Percentiles rank a stretch among this genome's conserved stretches.
phyloP scores from a whole-genome alignment of 768 basidiomycete species.

The Mycena leptocephala region DNA sequence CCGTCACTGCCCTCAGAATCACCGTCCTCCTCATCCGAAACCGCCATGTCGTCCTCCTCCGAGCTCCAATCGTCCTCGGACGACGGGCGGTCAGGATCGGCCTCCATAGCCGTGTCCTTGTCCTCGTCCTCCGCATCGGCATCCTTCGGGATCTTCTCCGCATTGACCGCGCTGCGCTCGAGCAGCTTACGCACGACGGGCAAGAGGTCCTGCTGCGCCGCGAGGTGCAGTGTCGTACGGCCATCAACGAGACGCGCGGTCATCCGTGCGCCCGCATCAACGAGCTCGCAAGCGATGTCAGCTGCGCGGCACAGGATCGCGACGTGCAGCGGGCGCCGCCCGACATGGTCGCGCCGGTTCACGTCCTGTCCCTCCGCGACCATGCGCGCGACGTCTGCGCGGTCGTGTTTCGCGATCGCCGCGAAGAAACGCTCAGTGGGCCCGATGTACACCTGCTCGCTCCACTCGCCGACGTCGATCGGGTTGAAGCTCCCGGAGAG shows the following conservation, averaged over 20 bases:
- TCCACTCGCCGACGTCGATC: constrained; percentile 79
- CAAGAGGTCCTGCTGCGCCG: constrained; percentile 63
- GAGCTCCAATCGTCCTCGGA: constrained; percentile 58
- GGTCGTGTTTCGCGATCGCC: constrained; percentile 67
- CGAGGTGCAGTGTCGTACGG: constrained; percentile 69
- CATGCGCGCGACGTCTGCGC: constrained; percentile 54
- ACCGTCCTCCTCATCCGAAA: constrained; percentile 35
- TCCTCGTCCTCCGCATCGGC: constrained; percentile 45
- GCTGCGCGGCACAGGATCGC: constrained; percentile 64
- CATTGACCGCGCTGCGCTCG: constrained; percentile 62
- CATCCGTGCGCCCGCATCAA: constrained; percentile 72
- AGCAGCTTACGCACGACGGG: constrained; percentile 66
- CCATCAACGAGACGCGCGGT: constrained; percentile 73
- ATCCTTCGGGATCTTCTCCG: constrained; percentile 44
- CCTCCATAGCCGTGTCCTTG: constrained; percentile 38
- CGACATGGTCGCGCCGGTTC: constrained; percentile 73
- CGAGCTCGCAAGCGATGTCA: constrained; percentile 66
- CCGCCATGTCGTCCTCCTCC: constrained; percentile 43
- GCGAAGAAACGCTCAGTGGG: constrained; percentile 69
- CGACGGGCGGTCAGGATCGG: constrained; percentile 48
- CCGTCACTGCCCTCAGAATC: constrained; percentile 32
- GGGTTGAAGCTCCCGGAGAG: constrained; percentile 78
- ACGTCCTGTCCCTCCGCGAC: constrained; percentile 63
- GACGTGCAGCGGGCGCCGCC: constrained; percentile 74
- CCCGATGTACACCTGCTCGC: constrained; percentile 73